Percentiles rank a stretch among this genome's conserved stretches.
Evolutionary conservation across 2,329 filamentous ascomycete genomes (phyloP).

Genomic region (Zalaria obscura): DNA sequence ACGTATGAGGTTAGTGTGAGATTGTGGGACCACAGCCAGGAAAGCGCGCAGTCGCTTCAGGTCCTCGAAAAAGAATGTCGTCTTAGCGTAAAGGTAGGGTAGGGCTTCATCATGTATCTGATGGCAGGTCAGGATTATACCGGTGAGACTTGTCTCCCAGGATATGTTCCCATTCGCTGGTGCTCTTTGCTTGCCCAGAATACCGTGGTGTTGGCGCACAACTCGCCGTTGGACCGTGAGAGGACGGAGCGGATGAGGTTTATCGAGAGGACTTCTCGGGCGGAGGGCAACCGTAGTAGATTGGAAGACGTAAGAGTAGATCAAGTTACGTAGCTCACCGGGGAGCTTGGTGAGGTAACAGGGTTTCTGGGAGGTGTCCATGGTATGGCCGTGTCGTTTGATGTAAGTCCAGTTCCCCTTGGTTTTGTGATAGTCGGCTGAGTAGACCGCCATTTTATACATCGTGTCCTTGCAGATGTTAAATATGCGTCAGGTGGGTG

Average conservation of each 20-base stretch:
- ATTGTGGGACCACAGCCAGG: neutral
- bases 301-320: conserved; percentile 14
- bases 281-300: neutral
- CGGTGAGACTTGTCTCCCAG: too few relatives aligned
- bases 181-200: neutral
- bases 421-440: too few relatives aligned
- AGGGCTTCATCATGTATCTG: neutral
- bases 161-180: neutral
- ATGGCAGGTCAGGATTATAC: too few relatives aligned
- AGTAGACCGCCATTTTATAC: too few relatives aligned
- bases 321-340: conserved; percentile 14
- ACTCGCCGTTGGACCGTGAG: neutral
- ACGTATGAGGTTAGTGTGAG: too few relatives aligned
- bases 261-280: neutral
- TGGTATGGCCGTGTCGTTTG: too few relatives aligned
- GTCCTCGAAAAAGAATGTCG: conserved; percentile 4
- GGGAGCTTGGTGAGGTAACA: conserved; percentile 13
- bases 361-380: too few relatives aligned
- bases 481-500: too few relatives aligned
- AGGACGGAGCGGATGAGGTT: neutral
- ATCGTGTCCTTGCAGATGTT: too few relatives aligned
- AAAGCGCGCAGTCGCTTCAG: conserved; percentile 2
- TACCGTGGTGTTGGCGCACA: neutral
- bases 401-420: too few relatives aligned
- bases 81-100: neutral